These are phyloP conservation scores for Croton laevigatus DNA, from an alignment of 441 rosid species.

Conservation along the genomic window DNA sequence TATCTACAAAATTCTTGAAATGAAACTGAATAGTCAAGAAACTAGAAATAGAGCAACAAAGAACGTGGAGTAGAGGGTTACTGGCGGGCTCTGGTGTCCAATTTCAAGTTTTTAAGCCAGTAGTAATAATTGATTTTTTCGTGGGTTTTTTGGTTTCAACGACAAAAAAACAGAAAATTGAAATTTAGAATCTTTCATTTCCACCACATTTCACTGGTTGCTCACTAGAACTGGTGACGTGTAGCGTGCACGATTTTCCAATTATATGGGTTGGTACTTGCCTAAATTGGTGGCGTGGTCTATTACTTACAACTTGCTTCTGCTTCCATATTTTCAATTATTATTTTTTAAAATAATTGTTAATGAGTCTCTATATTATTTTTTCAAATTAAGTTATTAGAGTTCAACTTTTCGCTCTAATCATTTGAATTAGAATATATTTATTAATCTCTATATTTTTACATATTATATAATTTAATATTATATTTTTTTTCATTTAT, in stretches of 20 bases:
- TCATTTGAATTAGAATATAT: too few species aligned
- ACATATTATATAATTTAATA: too few species aligned
- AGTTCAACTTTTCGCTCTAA: too few species aligned
- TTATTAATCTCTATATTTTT: too few species aligned
- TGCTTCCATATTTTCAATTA: too few species aligned
- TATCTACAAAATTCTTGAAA: too few species aligned
- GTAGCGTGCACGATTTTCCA: neutral
- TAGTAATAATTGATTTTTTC: neutral
- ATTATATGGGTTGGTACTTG: neutral
- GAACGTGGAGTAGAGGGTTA: neutral
- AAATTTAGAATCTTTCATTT: neutral
- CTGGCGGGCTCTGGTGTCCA: conserved; percentile 19
- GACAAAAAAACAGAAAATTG: conserved; percentile 5
- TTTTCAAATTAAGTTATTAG: too few species aligned
- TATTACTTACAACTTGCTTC: too few species aligned
- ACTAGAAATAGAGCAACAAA: conserved; percentile 1
- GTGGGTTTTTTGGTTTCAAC: neutral
- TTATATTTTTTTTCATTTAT: too few species aligned
- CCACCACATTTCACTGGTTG: conserved; percentile 5
- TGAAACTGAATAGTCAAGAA: neutral
- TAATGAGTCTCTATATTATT: too few species aligned
- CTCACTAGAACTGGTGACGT: neutral
- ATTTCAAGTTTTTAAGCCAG: neutral
- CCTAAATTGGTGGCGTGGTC: too few species aligned
- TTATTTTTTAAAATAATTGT: too few species aligned